Base-by-base conservation (phyloP, 176 grass and related monocot genomes). In the Zoysia japonica region DNA sequence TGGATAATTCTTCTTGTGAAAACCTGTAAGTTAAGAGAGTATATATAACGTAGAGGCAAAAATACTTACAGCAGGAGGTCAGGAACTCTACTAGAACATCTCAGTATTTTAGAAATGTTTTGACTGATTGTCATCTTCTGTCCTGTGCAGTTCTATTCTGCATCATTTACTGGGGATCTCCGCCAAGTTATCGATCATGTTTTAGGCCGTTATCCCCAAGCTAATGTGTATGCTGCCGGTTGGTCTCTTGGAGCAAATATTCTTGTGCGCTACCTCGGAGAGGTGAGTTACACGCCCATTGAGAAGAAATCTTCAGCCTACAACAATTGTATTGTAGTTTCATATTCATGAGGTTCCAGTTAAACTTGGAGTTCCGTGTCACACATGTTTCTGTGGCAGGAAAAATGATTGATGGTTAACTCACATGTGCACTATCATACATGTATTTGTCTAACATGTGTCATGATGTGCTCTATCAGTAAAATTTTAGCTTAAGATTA, bases 221-320 rank as follows among this genome's bases (percentile, higher is more conserved):
- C 92, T 81, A 88, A 94, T 65, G 66, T 98, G 12, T 94, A 98
- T 91, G 92, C 92, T 45, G 80, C 61, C 35, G 95, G 95, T 41
- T 98, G 95, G 95, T 98, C 92, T 68, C 90, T 98, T 85, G 95
- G 92, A 85, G 95, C 95, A 84, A 98, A 98, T 89, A 94, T 98
- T 89, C 95, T 98, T 66, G 95, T 98, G 75, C 89, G 87, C 67
- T 98, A 98, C 82, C 87, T 98, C 70, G 95, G 95, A 20, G 88
- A 98, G 88, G 95, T 88, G 70, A 88, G 77, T 57, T 82, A 15
- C 55, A 37, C 56, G 51, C 72, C 59, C 42, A 11, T 10, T 45
- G 66, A 71, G 71, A 36, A 70, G 5, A 35, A 61, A 61, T 10
- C 59, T 61, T 8, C 42, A 75, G 4, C 54, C 38, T 76, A 45